These are phyloP conservation scores for Neofusicoccum ribis DNA, from an alignment of 2,329 filamentous ascomycete species.

Conservation along the genomic window DNA sequence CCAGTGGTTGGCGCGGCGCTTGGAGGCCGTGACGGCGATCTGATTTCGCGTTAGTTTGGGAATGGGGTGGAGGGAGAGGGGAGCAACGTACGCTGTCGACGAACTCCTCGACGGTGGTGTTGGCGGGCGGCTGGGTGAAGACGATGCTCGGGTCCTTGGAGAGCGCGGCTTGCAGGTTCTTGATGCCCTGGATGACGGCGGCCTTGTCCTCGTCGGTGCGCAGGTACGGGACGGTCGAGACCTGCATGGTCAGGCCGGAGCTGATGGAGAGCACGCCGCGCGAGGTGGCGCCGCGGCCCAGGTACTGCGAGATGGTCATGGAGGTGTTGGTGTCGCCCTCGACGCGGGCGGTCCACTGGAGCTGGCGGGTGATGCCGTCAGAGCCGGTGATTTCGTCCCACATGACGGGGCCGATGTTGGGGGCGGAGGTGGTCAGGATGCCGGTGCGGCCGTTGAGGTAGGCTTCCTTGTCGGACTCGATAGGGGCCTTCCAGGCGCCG, in stretches of 20 bases:
- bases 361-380: conserved; percentile 62
- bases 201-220: conserved; percentile 58
- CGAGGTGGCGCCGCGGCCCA: conserved; percentile 64
- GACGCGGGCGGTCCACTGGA: conserved; percentile 67
- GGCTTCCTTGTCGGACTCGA: conserved; percentile 39
- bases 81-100: conserved; percentile 44
- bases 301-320: conserved; percentile 55
- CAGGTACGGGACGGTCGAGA: conserved; percentile 62
- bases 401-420: conserved; percentile 64
- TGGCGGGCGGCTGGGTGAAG: conserved; percentile 44
- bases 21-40: conserved; percentile 37
- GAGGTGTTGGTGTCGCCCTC: conserved; percentile 45
- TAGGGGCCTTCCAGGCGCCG: conserved; percentile 54
- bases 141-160: conserved; percentile 56
- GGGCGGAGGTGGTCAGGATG: conserved; percentile 64
- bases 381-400: conserved; percentile 59
- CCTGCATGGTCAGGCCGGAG: conserved; percentile 57
- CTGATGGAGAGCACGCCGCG: conserved; percentile 63
- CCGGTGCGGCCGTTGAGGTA: conserved; percentile 54
- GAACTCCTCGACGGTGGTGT: conserved; percentile 57
- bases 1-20: conserved; percentile 49
- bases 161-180: conserved; percentile 59
- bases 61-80: conserved; percentile 8
- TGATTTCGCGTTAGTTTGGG: not conserved
- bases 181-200: conserved; percentile 65